Percentiles rank a stretch among this genome's conserved stretches.
Evolutionary conservation across 768 basidiomycete genomes (phyloP).

Genomic region (Pisolithus marmoratus): DNA sequence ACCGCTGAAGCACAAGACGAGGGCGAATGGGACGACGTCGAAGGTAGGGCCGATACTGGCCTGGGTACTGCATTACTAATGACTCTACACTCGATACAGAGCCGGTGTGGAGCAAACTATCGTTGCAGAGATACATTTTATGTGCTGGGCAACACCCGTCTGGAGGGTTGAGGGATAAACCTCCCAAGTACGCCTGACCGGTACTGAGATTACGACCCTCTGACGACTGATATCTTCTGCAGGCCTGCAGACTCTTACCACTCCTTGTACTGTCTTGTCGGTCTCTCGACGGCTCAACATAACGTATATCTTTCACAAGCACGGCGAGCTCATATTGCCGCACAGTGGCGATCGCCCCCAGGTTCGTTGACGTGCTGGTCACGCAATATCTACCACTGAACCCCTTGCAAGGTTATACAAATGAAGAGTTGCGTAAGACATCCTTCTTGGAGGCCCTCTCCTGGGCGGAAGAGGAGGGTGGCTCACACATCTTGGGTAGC

Average conservation of each 20-base stretch:
- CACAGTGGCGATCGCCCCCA: conserved; percentile 32
- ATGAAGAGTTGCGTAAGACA: conserved; percentile 31
- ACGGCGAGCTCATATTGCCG: conserved; percentile 29
- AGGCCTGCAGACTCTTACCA: conserved; percentile 94
- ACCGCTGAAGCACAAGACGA: conserved; percentile 19
- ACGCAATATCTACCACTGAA: conserved; percentile 1
- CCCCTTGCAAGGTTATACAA: conserved; percentile 17
- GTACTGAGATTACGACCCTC: background rate
- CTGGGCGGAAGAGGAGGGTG: conserved; percentile 67
- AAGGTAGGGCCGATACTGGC: conserved; percentile 40
- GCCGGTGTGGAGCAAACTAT: conserved; percentile 51
- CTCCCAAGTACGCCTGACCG: conserved; percentile 69
- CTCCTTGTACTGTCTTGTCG: conserved; percentile 87
- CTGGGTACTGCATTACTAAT: background rate
- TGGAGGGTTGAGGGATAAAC: conserved; percentile 92
- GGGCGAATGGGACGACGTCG: conserved; percentile 64
- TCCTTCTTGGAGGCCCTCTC: conserved; percentile 52
- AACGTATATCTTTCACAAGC: conserved; percentile 46
- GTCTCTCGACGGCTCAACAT: conserved; percentile 87
- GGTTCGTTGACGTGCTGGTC: conserved; percentile 4
- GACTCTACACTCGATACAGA: conserved; percentile 33
- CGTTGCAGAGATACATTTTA: conserved; percentile 84
- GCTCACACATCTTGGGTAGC: conserved; percentile 51
- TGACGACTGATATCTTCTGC: background rate
- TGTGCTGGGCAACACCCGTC: conserved; percentile 79